phyloP scores from a whole-genome alignment of 2,329 filamentous ascomycete species.

The Sporothrix euskadiensis region DNA sequence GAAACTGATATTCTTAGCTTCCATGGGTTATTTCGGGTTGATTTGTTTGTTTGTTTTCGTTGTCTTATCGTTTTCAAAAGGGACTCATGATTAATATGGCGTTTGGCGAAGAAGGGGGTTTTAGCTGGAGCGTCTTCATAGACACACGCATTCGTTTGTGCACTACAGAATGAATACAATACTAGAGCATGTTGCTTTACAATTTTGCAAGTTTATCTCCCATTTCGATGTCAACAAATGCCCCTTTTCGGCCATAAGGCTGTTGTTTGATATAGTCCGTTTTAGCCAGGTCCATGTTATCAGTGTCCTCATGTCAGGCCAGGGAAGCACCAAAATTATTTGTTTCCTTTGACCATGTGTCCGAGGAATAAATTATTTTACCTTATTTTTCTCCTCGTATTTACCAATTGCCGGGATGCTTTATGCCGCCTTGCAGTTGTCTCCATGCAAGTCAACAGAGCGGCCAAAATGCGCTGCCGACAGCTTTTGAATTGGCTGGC shows the following conservation, averaged over 20 bases:
- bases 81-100: background rate
- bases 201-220: background rate
- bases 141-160: background rate
- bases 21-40: background rate
- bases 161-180: background rate
- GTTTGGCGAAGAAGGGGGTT: background rate
- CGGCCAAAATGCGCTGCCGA: background rate
- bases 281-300: too few relatives aligned
- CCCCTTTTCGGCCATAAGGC: background rate
- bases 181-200: background rate
- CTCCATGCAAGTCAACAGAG: background rate
- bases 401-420: background rate
- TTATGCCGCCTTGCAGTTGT: background rate
- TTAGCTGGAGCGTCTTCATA: background rate
- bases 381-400: background rate
- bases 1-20: background rate
- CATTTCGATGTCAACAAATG: background rate
- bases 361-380: too few relatives aligned
- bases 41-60: background rate
- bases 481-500: slow-evolving; percentile 28
- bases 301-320: background rate
- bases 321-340: background rate
- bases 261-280: background rate
- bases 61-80: background rate
- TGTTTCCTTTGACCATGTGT: background rate